These are phyloP conservation scores for Aspergillus sp. DNA, from an alignment of 2,329 filamentous ascomycete species.

Conservation along the genomic window DNA sequence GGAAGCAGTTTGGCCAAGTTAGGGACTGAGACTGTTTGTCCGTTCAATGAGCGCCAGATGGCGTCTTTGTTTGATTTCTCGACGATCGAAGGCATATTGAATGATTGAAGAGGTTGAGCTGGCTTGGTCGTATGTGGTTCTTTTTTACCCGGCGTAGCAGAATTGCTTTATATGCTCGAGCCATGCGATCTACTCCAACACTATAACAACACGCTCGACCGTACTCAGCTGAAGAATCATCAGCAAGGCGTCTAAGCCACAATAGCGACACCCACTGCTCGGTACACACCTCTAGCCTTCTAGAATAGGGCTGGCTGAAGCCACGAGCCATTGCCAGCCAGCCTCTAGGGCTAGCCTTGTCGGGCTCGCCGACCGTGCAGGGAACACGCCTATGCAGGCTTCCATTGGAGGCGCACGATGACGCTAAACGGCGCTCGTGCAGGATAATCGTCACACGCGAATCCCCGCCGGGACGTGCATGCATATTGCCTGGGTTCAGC, in stretches of 20 bases:
- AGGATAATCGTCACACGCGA: background rate
- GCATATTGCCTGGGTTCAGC: background rate
- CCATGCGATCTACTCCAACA: background rate
- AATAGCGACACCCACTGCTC: background rate
- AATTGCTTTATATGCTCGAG: background rate
- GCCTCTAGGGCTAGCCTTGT: background rate
- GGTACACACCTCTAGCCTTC: background rate
- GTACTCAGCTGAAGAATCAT: background rate
- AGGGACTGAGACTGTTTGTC: background rate
- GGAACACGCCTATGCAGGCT: background rate
- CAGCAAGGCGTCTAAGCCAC: background rate
- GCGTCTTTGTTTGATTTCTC: background rate
- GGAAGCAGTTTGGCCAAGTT: constrained; percentile 7
- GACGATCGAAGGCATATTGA: background rate
- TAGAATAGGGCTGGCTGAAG: background rate
- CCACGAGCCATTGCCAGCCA: background rate
- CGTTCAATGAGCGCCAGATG: background rate
- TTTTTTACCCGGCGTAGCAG: background rate
- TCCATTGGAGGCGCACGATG: background rate
- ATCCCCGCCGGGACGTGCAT: background rate
- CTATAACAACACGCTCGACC: background rate
- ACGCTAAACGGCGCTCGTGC: background rate
- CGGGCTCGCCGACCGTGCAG: background rate
- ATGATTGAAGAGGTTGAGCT: background rate
- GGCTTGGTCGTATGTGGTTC: background rate